Evolutionary conservation across 768 basidiomycete genomes (phyloP), one percentile per base, ranked within the genome.

Genomic region (Boletus subcaerulescens): DNA sequence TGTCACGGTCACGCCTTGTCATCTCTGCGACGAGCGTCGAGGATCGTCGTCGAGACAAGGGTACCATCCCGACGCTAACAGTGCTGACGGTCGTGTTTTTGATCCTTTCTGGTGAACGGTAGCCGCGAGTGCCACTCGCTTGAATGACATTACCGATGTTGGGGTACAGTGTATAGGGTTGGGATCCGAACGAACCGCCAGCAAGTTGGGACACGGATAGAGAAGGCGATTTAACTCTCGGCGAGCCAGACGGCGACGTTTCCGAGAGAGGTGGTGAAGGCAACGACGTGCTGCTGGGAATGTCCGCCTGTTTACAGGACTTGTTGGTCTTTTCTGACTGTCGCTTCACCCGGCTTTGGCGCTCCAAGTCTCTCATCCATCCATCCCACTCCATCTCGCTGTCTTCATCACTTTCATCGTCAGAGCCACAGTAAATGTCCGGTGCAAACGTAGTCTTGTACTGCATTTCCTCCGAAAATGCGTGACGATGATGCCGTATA

Each of bases 371-470:
- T 5, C 78, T 78, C 63, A 77, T 72, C 86, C 86, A 89, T 1
- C 80, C 82, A 5, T 80, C 74, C 86, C 86, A 89, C 63, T 89
- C 86, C 20, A 72, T 70, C 65, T 87, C 86, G 60, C 75, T 79
- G 24, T 78, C 74, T 7, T 69, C 74, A 5, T 70, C 72, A n/a
- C 59, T 67, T 26, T 74, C 77, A 31, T 73, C 78, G 4, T 73
- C 74, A 24, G 67, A 55, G 10, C 63, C 69, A 38, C 33, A 11
- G 42, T 56, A 58, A 3, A 49, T 32, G 32, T 58, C 29, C 3
- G 49, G 18, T 5, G 59, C 53, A 11, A 58, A 15, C 3, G 32
- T 9, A 2, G 49, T 36, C 53, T 61, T 69, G 47, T 66, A 65
- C 29, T 57, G 54, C 56, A 67, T 65, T 52, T 69, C 58, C 24